Evolutionary conservation across 352 stramenopile genomes (phyloP).

Genomic region (Peronospora destructor): DNA sequence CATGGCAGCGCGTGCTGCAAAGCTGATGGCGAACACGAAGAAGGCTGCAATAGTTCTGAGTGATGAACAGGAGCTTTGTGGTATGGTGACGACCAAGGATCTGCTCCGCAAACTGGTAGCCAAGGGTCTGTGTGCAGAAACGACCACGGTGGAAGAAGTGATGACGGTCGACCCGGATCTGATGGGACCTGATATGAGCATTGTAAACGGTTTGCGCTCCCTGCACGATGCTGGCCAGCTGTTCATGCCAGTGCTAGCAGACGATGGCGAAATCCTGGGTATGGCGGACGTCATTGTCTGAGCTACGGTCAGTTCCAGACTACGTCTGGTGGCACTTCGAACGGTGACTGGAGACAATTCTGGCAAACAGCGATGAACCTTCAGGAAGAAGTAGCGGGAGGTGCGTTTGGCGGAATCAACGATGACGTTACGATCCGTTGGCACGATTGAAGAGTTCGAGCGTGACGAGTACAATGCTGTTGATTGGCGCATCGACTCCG

Average conservation of each 20-base stretch:
- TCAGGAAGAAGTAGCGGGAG: constrained; percentile 69
- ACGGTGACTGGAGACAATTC: constrained; percentile 83
- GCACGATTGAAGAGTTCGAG: constrained; percentile 87
- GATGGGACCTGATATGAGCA: constrained; percentile 65
- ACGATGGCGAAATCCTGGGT: constrained; percentile 71
- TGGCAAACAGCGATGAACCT: constrained; percentile 85
- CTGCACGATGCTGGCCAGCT: constrained; percentile 82
- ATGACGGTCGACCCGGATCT: constrained; percentile 82
- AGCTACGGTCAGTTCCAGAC: constrained; percentile 86
- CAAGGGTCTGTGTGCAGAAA: constrained; percentile 68
- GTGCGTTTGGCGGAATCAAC: constrained; percentile 51
- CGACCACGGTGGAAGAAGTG: constrained; percentile 72
- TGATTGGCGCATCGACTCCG: constrained; percentile 21
- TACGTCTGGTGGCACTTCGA: constrained; percentile 55
- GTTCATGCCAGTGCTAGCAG: constrained; percentile 78
- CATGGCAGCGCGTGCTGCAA: constrained; percentile 59
- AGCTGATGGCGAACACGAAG: constrained; percentile 81
- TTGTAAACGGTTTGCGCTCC: constrained; percentile 77
- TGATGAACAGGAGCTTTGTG: constrained; percentile 55
- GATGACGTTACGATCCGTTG: constrained; percentile 76
- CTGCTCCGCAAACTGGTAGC: constrained; percentile 81
- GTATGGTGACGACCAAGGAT: constrained; percentile 84
- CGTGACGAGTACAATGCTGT: constrained; percentile 63
- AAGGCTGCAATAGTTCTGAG: constrained; percentile 81
- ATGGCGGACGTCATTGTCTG: constrained; percentile 86